Evolutionary conservation across 2,329 filamentous ascomycete species (phyloP).

Genomic region (Talaromyces piceae): DNA sequence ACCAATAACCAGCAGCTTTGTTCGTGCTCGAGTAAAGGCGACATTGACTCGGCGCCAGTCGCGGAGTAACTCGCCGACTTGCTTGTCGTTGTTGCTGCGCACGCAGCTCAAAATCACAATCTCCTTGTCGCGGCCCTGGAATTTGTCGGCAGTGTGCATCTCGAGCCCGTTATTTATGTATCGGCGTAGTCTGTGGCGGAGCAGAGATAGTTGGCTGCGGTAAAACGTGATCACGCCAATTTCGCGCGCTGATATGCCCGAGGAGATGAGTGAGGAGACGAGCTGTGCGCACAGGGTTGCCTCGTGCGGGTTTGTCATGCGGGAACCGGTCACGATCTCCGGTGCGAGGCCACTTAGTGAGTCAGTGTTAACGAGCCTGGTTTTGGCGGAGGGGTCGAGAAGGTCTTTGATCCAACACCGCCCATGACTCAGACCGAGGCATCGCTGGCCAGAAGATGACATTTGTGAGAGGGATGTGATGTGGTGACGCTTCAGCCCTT

Average conservation of each 20-base stretch:
- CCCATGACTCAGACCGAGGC: slow-evolving; percentile 42
- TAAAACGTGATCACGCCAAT: slow-evolving; percentile 98
- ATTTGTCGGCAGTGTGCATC: slow-evolving; percentile 94
- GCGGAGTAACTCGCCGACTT: slow-evolving; percentile 82
- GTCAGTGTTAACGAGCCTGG: slow-evolving; percentile 87
- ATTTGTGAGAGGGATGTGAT: slow-evolving; percentile 21
- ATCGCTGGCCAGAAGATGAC: slow-evolving; percentile 42
- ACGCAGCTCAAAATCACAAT: slow-evolving; percentile 82
- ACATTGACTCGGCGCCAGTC: slow-evolving; percentile 95
- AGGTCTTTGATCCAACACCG: slow-evolving; percentile 72
- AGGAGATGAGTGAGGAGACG: slow-evolving; percentile 67
- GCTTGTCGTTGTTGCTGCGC: slow-evolving; percentile 70
- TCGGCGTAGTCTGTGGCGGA: slow-evolving; percentile 63
- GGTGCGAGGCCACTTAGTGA: slow-evolving; percentile 54
- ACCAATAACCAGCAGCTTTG: slow-evolving; percentile 82
- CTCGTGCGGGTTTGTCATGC: slow-evolving; percentile 84
- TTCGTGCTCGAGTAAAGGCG: slow-evolving; percentile 85
- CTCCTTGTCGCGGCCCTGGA: slow-evolving; percentile 94
- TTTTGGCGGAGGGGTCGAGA: slow-evolving; percentile 62
- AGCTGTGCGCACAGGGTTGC: slow-evolving; percentile 70
- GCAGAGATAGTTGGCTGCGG: slow-evolving; percentile 76
- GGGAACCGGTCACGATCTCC: slow-evolving; percentile 64
- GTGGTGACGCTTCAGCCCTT: slow-evolving; percentile 54
- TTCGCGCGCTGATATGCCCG: slow-evolving; percentile 65
- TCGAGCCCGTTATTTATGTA: slow-evolving; percentile 62